Base-by-base conservation (phyloP, 2,329 filamentous ascomycete species). In the Sclerotinia spermophila region DNA sequence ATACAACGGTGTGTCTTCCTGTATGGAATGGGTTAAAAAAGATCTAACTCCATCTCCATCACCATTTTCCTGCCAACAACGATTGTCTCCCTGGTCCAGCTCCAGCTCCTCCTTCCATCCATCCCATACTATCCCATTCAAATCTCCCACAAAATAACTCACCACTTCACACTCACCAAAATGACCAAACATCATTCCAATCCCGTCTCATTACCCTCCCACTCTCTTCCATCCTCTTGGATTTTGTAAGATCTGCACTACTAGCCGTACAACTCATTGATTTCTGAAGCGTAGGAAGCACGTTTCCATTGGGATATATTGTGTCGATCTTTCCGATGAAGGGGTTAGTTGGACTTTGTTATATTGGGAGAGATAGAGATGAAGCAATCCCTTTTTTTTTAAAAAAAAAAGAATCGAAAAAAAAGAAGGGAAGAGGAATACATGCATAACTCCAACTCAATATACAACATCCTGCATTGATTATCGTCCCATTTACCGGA, bases 171-270 rank as follows among this genome's bases (percentile, higher is more conserved):
- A 33, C 1, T 55, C 17, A 56, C 53, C 53, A 56, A 0, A 58
- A 35, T 4, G 30, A n/a, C 42, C 60, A 35, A n/a, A n/a, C 82
- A 13, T n/a, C 24, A 21, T 45, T 24, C 33, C 24, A 40, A 10
- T 13, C 44, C 24, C 44, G 24, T 2, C 15, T 30, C 35, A 27
- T 53, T 27, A 27, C 33, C 33, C n/a, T 33, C 11, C 13, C 35
- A 1, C 11, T 15, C 3, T 66, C 24, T 45, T 21, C 33, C 45
- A 6, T 17, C 30, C 21, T 58, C 45, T 35, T 45, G 13, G n/a
- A 17, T 24, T 53, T 58, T 15, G 60, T 48, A 11, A 70, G 17
- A 0, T 30, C 53, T 35, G 24, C 38, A n/a, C 13, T 70, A 58
- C 68, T 70, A n/a, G 42, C 68, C 24, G 40, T 40, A 42, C 68